Evolutionary conservation across 2,329 filamentous ascomycete genomes (phyloP), one percentile per base, ranked within the genome.

Genomic region (Penicillium oxalicum): DNA sequence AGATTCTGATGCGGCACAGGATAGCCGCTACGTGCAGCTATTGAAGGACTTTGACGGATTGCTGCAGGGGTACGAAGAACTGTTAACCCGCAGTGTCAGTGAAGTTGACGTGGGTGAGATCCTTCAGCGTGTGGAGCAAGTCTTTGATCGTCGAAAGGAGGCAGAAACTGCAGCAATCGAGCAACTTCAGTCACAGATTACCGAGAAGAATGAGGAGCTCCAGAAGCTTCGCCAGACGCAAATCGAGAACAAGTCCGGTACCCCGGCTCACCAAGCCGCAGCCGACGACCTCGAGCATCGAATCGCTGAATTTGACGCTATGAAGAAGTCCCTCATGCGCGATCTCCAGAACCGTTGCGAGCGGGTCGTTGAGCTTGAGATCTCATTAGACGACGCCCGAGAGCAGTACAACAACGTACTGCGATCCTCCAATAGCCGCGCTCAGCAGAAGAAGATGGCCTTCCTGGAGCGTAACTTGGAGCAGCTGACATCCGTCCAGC

Each of bases 361-460:
- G 76, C 86, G 93, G 58, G 91, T 98, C 32, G 93, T 98, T 13
- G 93, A 98, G 76, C 83, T 98, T 27, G 93, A 98, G 72, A 98
- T 98, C 63, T 95, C 88, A 33, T 80, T 98, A 44, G 93, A 98
- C 66, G 91, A 96, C 76, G 96, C 93, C 0, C 83, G 93, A 48
- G 93, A 98, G 76, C 93, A 98, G 74, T 98, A 98, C 76, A 97
- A 98, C 77, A 96, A 95, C 62, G 93, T 98, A 52, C 80, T 98
- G 50, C 86, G 91, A 48, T 93, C 89, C 43, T 95, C 89, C 58
- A 98, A 98, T 77, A 97, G 95, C 77, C 87, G 93, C 51, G 91
- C 93, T 25, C 93, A 98, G 75, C 93, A 98, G 74, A 98, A 98
- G 86, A 98, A 98, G 81, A 97, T 98, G 88, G 94, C 93, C 12